phyloP scores from a whole-genome alignment of 164 flowering plant species.

The Vitis labrusca region DNA sequence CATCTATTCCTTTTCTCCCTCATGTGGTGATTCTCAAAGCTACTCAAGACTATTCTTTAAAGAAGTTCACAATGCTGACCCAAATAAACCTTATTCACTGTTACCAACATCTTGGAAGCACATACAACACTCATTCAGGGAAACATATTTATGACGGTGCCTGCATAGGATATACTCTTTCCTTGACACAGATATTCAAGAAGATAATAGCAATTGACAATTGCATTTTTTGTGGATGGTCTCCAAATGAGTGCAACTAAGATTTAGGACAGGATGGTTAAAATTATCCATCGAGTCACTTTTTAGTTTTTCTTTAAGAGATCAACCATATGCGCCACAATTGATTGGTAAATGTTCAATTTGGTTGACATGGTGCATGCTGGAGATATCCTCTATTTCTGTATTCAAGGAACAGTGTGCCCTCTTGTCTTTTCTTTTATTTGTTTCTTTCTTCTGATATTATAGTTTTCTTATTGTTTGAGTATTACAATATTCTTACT shows the following conservation, averaged over 20 bases:
- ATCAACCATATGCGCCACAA: not conserved
- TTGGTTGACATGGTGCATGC: not conserved
- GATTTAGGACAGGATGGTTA: too few relatives aligned
- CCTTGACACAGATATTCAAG: too few relatives aligned
- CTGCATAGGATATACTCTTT: too few relatives aligned
- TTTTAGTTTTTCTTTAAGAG: too few relatives aligned
- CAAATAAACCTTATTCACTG: not conserved
- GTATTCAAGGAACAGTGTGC: not conserved
- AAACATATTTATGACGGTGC: too few relatives aligned
- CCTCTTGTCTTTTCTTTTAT: not conserved
- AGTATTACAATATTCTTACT: slow-evolving; percentile 1
- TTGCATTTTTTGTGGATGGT: too few relatives aligned
- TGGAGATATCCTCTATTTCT: not conserved
- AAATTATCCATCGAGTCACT: too few relatives aligned
- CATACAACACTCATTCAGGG: not conserved
- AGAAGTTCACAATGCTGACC: not conserved
- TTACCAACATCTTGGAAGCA: not conserved
- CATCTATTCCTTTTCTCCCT: slow-evolving; percentile 85
- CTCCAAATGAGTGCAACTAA: too few relatives aligned
- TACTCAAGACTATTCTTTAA: not conserved
- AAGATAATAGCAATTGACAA: too few relatives aligned
- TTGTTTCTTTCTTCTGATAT: not conserved
- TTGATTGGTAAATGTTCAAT: not conserved
- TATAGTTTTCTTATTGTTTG: not conserved
- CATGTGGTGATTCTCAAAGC: slow-evolving; percentile 52